Evolutionary conservation across 495 filamentous ascomycete genomes (phyloP).

Genomic region (Hypoxylon fuscum): DNA sequence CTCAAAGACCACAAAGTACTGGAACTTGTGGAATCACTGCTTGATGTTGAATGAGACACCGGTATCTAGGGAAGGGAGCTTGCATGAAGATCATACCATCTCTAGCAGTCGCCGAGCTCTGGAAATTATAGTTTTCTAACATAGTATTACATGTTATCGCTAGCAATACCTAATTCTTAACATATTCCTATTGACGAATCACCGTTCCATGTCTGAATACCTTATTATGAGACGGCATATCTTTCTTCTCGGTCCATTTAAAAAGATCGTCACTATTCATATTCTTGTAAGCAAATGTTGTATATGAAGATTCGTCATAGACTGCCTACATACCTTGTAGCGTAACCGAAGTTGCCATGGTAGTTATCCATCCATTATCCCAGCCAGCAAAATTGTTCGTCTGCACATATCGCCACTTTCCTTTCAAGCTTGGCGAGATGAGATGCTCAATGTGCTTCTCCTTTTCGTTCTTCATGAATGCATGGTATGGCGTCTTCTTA

Average conservation of each 20-base stretch:
- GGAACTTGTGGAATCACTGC: constrained; percentile 16
- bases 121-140: too few relatives aligned
- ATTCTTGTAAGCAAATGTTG: not conserved
- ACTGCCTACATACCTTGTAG: not conserved
- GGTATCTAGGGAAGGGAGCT: not conserved
- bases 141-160: too few relatives aligned
- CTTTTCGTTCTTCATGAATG: not conserved
- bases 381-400: not conserved
- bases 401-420: not conserved
- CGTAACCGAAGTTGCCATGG: not conserved
- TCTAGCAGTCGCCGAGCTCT: too few relatives aligned
- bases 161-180: too few relatives aligned
- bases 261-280: not conserved
- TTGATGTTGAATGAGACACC: not conserved
- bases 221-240: not conserved
- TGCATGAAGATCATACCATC: not conserved
- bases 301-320: not conserved
- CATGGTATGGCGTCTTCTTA: not conserved
- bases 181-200: too few relatives aligned
- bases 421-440: not conserved
- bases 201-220: not conserved
- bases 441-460: not conserved
- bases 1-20: constrained; percentile 22
- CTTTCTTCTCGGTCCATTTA: not conserved
- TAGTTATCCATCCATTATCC: not conserved